A percentile compares a stretch with the other conserved stretches of the same genome.
These are phyloP conservation scores for Chlamydomonas sp. DNA, from an alignment of 139 green algal species.

Conservation along the genomic window DNA sequence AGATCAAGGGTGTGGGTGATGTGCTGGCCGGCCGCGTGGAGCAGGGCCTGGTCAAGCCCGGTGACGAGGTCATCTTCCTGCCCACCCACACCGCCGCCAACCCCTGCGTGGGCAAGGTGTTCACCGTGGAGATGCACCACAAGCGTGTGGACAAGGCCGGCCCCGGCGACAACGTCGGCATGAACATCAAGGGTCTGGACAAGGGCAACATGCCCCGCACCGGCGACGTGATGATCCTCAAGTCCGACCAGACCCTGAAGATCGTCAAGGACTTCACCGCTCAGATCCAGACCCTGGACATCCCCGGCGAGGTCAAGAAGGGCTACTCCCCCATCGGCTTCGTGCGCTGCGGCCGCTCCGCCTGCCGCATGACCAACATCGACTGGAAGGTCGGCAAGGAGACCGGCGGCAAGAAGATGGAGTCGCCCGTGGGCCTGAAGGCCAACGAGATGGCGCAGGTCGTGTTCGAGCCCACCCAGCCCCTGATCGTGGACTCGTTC, in stretches of 20 bases:
- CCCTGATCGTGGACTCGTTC: slow-evolving; percentile 91
- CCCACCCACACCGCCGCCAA: slow-evolving; percentile 90
- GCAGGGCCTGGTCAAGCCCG: slow-evolving; percentile 95
- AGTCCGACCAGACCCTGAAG: slow-evolving; percentile 87
- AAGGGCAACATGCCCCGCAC: slow-evolving; percentile 94
- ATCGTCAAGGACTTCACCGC: slow-evolving; percentile 86
- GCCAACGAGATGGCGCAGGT: slow-evolving; percentile 93
- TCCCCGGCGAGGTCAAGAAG: slow-evolving; percentile 91
- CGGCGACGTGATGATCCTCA: slow-evolving; percentile 94
- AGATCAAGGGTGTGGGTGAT: slow-evolving; percentile 99
- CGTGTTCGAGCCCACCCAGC: slow-evolving; percentile 88
- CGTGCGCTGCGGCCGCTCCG: slow-evolving; percentile 89
- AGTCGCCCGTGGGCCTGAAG: slow-evolving; percentile 87
- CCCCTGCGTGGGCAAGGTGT: slow-evolving; percentile 95
- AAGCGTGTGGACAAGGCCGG: slow-evolving; percentile 92
- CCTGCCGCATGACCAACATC: slow-evolving; percentile 85
- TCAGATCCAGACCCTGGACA: slow-evolving; percentile 94
- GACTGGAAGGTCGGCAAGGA: slow-evolving; percentile 96
- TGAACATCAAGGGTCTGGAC: slow-evolving; percentile 98
- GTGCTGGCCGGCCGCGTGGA: slow-evolving; percentile 98
- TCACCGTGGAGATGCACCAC: slow-evolving; percentile 99
- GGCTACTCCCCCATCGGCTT: slow-evolving; percentile 95
- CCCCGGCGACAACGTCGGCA: slow-evolving; percentile 99
- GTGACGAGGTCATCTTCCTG: slow-evolving; percentile 91
- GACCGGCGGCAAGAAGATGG: slow-evolving; percentile 95